Percentiles rank a stretch among this genome's conserved stretches.
These are phyloP conservation scores for Elongisporangium senticosum DNA, from an alignment of 352 stramenopile genomes.

Conservation along the genomic window DNA sequence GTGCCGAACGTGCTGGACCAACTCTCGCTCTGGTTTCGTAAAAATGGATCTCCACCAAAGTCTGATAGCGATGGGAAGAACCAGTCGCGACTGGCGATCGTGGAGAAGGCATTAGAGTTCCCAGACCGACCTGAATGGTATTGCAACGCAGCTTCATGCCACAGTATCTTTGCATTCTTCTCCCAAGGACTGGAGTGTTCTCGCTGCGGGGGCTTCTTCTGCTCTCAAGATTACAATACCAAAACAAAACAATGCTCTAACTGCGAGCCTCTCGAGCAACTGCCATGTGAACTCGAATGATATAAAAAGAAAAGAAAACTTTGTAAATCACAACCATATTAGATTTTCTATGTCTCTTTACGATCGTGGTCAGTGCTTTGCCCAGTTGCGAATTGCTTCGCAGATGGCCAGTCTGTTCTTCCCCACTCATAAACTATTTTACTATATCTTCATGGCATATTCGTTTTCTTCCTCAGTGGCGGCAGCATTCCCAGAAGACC, in stretches of 20 bases:
- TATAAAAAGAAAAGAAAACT: not conserved
- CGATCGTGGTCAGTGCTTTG: not conserved
- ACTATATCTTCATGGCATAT: not conserved
- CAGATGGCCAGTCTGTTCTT: not conserved
- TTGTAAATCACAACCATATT: not conserved
- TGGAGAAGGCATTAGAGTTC: conserved; percentile 31
- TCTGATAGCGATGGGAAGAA: not conserved
- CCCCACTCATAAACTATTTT: not conserved
- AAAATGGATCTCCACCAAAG: conserved; percentile 8
- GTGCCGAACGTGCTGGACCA: not conserved
- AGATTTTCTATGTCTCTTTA: not conserved
- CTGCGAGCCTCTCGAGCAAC: conserved; percentile 3
- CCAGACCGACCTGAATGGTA: conserved; percentile 65
- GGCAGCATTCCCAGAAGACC: not conserved
- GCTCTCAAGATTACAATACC: conserved; percentile 36
- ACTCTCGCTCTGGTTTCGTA: not conserved
- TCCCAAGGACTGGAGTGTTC: conserved; percentile 40
- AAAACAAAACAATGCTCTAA: conserved; percentile 27
- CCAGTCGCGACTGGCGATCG: not conserved
- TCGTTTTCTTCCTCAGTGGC: not conserved
- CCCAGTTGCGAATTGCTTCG: not conserved
- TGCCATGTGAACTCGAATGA: not conserved
- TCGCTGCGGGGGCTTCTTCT: conserved; percentile 53
- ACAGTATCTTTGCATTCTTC: conserved; percentile 66
- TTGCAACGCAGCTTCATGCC: conserved; percentile 55